Evolutionary conservation across 768 basidiomycete genomes (phyloP).

Genomic region (Boletus pseudopeckii): DNA sequence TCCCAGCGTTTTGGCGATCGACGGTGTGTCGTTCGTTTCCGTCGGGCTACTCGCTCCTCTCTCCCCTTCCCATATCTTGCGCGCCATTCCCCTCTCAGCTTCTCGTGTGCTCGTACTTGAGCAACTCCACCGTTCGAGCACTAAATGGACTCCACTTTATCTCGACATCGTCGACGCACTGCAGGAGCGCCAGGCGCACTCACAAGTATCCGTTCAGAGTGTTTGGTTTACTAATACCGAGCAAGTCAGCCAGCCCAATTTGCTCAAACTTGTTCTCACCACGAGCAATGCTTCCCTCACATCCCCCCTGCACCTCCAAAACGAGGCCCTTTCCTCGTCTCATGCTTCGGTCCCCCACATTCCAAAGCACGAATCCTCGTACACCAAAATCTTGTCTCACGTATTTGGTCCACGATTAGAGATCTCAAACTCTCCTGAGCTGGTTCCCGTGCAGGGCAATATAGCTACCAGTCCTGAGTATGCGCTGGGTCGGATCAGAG

Average conservation of each 20-base stretch:
- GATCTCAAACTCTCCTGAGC: constrained; percentile 78
- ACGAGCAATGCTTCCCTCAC: constrained; percentile 37
- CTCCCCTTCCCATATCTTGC: constrained; percentile 50
- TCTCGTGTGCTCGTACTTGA: constrained; percentile 78
- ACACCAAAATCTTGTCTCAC: constrained; percentile 83
- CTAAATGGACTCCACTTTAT: constrained; percentile 85
- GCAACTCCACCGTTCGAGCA: constrained; percentile 70
- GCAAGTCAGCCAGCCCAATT: constrained; percentile 38
- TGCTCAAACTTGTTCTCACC: constrained; percentile 51
- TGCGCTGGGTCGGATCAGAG: constrained; percentile 87
- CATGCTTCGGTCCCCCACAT: constrained; percentile 48
- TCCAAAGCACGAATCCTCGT: constrained; percentile 89
- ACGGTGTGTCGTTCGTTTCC: constrained; percentile 61
- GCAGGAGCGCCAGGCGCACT: constrained; percentile 51
- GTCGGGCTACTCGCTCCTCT: constrained; percentile 71
- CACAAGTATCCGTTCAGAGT: constrained; percentile 55
- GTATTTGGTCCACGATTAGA: constrained; percentile 79
- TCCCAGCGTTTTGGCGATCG: constrained; percentile 41
- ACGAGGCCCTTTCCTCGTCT: constrained; percentile 26
- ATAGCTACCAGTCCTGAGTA: constrained; percentile 91
- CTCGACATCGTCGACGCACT: constrained; percentile 75
- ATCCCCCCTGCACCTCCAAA: constrained; percentile 49
- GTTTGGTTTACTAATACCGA: constrained; percentile 55
- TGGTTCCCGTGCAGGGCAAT: constrained; percentile 65
- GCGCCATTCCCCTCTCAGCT: constrained; percentile 57